Conservation (phyloP, 176 grass and related monocot species). For the Eleusine coracana region DNA sequence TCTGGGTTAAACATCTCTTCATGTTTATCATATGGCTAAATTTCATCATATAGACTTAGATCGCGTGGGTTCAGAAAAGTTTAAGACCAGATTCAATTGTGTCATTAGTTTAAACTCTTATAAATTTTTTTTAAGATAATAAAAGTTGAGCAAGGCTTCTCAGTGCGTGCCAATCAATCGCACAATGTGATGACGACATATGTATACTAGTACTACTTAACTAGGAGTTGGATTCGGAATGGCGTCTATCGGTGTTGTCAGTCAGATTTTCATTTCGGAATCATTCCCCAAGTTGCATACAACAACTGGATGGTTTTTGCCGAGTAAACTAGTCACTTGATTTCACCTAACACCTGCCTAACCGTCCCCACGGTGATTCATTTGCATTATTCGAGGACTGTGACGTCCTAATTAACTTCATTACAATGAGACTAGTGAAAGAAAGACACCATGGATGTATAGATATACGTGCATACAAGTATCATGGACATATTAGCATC, state of each 20-base stretch:
- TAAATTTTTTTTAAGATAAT: too few relatives aligned
- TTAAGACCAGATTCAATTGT: neutral
- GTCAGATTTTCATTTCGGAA: conserved; percentile 44
- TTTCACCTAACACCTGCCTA: conserved; percentile 31
- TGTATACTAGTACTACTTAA: neutral
- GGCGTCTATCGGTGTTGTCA: conserved; percentile 34
- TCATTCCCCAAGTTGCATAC: conserved; percentile 19
- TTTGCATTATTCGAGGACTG: conserved; percentile 6
- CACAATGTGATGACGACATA: conserved; percentile 17
- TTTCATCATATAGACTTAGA: too few relatives aligned
- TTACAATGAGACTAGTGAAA: neutral
- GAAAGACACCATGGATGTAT: neutral
- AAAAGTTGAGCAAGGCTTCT: too few relatives aligned
- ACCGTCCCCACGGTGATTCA: conserved; percentile 34
- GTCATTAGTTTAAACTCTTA: neutral
- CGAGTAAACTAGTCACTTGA: neutral
- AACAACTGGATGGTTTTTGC: conserved; percentile 16
- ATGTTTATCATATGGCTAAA: too few relatives aligned
- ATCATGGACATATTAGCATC: neutral
- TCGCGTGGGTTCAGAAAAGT: neutral
- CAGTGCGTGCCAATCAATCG: neutral
- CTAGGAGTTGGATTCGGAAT: conserved; percentile 37
- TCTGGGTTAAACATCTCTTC: too few relatives aligned
- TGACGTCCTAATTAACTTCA: conserved; percentile 11
- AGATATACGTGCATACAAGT: neutral